phyloP scores from a whole-genome alignment of 768 basidiomycete genomes.

The Lyophyllum semitale region DNA sequence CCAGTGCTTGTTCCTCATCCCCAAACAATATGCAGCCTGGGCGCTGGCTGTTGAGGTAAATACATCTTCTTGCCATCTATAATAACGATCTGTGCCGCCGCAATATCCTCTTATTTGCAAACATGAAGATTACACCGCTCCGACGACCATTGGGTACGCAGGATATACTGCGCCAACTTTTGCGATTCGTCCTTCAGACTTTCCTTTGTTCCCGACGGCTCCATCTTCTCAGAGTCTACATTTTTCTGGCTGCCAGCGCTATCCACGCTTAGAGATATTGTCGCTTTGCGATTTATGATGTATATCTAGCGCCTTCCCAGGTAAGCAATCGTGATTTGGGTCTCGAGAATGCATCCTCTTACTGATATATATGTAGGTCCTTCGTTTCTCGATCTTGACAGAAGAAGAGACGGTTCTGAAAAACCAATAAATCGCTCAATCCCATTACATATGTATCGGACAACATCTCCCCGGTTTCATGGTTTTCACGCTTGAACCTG shows the following conservation, averaged over 20 bases:
- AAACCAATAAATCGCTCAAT: too few species aligned
- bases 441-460: too few species aligned
- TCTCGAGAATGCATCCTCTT: too few species aligned
- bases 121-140: neutral
- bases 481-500: too few species aligned
- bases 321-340: too few species aligned
- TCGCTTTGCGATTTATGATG: neutral
- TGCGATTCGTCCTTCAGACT: constrained; percentile 29
- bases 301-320: neutral
- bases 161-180: constrained; percentile 11
- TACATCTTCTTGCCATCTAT: too few species aligned
- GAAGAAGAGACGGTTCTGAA: neutral
- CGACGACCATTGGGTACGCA: constrained; percentile 1
- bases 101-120: neutral
- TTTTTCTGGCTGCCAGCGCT: constrained; percentile 22
- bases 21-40: neutral
- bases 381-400: too few species aligned
- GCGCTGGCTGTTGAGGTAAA: neutral
- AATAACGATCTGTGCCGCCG: too few species aligned
- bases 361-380: too few species aligned
- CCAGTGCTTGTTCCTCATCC: neutral
- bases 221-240: constrained; percentile 27
- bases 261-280: constrained; percentile 2
- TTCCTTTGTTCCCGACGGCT: constrained; percentile 27
- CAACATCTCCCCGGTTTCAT: too few species aligned